Conservation (phyloP, 164 flowering plant species). For the Aristolochia californica region DNA sequence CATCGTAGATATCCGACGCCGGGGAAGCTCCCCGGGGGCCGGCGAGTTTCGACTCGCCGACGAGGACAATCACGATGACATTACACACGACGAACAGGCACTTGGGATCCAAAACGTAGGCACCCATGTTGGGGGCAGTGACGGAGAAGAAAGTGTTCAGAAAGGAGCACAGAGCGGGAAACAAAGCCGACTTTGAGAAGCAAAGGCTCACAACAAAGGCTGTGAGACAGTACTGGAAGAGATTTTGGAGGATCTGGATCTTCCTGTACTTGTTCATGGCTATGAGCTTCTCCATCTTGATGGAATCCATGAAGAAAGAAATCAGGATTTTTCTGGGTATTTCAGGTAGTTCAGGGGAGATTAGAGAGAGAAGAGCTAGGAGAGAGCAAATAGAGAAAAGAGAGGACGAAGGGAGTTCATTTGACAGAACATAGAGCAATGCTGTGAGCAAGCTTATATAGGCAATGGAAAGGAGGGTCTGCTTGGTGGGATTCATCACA, state of each 20-base stretch:
- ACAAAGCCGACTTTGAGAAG: slow-evolving; percentile 34
- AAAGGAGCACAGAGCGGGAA: slow-evolving; percentile 24
- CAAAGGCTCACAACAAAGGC: slow-evolving; percentile 24
- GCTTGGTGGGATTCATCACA: slow-evolving; percentile 13
- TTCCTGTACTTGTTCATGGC: slow-evolving; percentile 44
- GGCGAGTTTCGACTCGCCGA: slow-evolving; percentile 42
- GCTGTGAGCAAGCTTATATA: slow-evolving; percentile 27
- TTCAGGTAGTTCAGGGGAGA: neutral
- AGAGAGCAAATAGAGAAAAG: neutral
- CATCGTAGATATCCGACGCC: slow-evolving; percentile 23
- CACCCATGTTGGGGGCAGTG: slow-evolving; percentile 24
- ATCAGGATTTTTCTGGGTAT: slow-evolving; percentile 4
- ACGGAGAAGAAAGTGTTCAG: slow-evolving; percentile 21
- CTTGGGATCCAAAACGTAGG: slow-evolving; percentile 28
- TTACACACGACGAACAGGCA: slow-evolving; percentile 47
- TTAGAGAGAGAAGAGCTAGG: neutral
- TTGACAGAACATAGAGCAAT: slow-evolving; percentile 30
- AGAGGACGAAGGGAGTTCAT: slow-evolving; percentile 13
- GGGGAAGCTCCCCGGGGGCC: slow-evolving; percentile 19
- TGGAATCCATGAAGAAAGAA: slow-evolving; percentile 27
- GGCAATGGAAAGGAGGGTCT: slow-evolving; percentile 8
- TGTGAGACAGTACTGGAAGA: slow-evolving; percentile 26
- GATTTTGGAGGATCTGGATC: slow-evolving; percentile 23
- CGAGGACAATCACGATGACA: slow-evolving; percentile 39
- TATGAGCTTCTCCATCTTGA: slow-evolving; percentile 22